phyloP scores from a whole-genome alignment of 352 stramenopile species.

The Lagenidium sp. region DNA sequence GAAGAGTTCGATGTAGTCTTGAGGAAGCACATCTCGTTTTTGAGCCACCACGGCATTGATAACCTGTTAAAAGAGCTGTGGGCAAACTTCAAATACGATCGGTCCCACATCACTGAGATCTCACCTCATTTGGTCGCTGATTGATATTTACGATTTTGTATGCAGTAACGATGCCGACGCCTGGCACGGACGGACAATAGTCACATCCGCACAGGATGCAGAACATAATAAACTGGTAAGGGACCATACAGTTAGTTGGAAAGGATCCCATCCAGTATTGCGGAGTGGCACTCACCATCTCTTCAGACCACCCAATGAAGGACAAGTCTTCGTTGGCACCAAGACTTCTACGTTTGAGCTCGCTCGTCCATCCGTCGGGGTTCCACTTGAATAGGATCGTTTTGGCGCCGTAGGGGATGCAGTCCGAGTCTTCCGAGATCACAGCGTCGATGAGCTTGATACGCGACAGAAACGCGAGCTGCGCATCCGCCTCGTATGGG shows the following conservation, averaged over 20 bases:
- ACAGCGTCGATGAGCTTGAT: slow-evolving; percentile 88
- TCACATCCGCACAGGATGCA: slow-evolving; percentile 87
- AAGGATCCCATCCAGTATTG: slow-evolving; percentile 1
- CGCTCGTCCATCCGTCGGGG: slow-evolving; percentile 72
- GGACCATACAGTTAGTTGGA: not conserved
- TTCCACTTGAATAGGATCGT: slow-evolving; percentile 92
- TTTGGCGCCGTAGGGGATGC: slow-evolving; percentile 90
- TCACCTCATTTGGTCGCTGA: slow-evolving; percentile 39
- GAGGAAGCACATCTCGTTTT: slow-evolving; percentile 28
- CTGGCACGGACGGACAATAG: slow-evolving; percentile 71
- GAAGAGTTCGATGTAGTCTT: slow-evolving; percentile 35
- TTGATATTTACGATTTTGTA: slow-evolving; percentile 62
- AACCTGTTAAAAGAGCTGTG: slow-evolving; percentile 21
- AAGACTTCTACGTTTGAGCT: slow-evolving; percentile 78
- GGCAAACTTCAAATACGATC: not conserved
- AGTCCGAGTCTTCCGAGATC: slow-evolving; percentile 96
- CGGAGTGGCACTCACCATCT: slow-evolving; percentile 50
- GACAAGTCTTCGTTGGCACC: slow-evolving; percentile 74
- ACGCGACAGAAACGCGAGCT: slow-evolving; percentile 91
- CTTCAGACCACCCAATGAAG: slow-evolving; percentile 78
- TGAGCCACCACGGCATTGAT: slow-evolving; percentile 36
- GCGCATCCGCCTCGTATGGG: slow-evolving; percentile 97
- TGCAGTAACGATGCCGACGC: slow-evolving; percentile 76
- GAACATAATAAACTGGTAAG: slow-evolving; percentile 56
- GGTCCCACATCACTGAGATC: not conserved